phyloP scores from a whole-genome alignment of 2,329 filamentous ascomycete species.

The Xenoacremonium recifei region DNA sequence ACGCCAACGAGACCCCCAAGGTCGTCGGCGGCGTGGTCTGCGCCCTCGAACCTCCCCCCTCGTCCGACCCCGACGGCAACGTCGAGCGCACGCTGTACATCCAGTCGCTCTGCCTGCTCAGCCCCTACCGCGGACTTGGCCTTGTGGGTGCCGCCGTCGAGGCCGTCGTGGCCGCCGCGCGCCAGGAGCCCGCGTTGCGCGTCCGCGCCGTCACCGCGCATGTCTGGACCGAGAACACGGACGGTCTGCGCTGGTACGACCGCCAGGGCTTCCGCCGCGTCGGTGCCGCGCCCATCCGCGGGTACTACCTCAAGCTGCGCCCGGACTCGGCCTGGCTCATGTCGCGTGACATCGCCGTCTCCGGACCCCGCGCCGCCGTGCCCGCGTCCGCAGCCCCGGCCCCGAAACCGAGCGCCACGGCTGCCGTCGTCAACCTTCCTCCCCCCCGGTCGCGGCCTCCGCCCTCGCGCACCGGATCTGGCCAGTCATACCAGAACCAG shows the following conservation, averaged over 20 bases:
- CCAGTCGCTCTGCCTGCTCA: conserved; percentile 61
- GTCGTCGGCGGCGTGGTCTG: conserved; percentile 63
- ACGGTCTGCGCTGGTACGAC: conserved; percentile 62
- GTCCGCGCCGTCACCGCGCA: conserved; percentile 57
- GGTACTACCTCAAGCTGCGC: conserved; percentile 62
- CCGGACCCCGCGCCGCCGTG: conserved; percentile 20
- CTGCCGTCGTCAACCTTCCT: conserved; percentile 32
- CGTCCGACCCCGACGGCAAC: conserved; percentile 10
- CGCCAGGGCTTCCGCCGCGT: conserved; percentile 54
- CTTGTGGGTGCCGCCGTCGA: conserved; percentile 58
- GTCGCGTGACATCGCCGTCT: conserved; percentile 39
- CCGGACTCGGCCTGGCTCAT: conserved; percentile 63
- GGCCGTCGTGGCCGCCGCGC: conserved; percentile 43
- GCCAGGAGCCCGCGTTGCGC: conserved; percentile 34
- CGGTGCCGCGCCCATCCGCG: conserved; percentile 46
- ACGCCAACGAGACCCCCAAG: conserved; percentile 42
- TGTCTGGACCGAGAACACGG: conserved; percentile 66
- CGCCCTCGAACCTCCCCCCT: conserved; percentile 48
- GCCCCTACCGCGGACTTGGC: conserved; percentile 61
- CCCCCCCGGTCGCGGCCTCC: conserved; percentile 23
- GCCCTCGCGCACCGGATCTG: conserved; percentile 21
- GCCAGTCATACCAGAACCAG: conserved; percentile 57
- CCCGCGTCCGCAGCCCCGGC: conserved; percentile 16
- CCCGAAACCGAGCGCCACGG: conserved; percentile 24
- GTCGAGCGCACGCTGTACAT: conserved; percentile 56